Conservation (phyloP, 441 rosid species). For the Daphne laureola region DNA sequence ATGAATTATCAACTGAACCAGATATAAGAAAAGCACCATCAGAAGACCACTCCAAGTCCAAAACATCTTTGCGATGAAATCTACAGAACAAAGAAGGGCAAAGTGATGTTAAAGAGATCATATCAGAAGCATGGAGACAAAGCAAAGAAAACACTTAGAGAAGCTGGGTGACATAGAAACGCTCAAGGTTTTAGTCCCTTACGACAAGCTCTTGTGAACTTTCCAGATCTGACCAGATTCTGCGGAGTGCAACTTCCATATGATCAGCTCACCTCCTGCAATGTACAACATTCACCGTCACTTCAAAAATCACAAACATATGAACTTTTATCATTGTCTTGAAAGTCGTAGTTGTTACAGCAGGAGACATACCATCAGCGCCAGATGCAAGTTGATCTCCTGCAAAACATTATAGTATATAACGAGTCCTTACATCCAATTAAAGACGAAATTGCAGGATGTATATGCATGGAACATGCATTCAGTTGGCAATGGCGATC, state of each 20-base stretch:
- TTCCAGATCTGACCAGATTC: slow-evolving; percentile 84
- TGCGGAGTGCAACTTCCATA: slow-evolving; percentile 67
- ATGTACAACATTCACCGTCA: not conserved
- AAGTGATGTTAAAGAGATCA: slow-evolving; percentile 1
- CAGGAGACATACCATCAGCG: slow-evolving; percentile 68
- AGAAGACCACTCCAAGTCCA: slow-evolving; percentile 89
- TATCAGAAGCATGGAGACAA: not conserved
- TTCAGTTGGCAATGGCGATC: no score
- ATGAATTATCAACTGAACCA: slow-evolving; percentile 96
- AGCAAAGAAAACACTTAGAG: not conserved
- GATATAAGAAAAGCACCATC: slow-evolving; percentile 69
- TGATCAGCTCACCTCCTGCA: slow-evolving; percentile 77
- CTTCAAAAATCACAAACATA: not conserved
- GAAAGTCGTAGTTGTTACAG: not conserved
- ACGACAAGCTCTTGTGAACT: slow-evolving; percentile 70
- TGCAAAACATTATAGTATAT: slow-evolving; percentile 22
- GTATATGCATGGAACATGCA: no score
- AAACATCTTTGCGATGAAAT: slow-evolving; percentile 87
- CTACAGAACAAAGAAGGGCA: slow-evolving; percentile 25
- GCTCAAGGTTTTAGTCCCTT: slow-evolving; percentile 18
- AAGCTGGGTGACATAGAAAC: slow-evolving; percentile 12
- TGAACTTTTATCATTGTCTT: not conserved
- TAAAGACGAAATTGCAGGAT: not conserved
- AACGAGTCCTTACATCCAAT: slow-evolving; percentile 7
- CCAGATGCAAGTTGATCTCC: slow-evolving; percentile 94